Evolutionary conservation across 2,329 filamentous ascomycete species (phyloP).

Genomic region (Ceratocystis lukuohia): DNA sequence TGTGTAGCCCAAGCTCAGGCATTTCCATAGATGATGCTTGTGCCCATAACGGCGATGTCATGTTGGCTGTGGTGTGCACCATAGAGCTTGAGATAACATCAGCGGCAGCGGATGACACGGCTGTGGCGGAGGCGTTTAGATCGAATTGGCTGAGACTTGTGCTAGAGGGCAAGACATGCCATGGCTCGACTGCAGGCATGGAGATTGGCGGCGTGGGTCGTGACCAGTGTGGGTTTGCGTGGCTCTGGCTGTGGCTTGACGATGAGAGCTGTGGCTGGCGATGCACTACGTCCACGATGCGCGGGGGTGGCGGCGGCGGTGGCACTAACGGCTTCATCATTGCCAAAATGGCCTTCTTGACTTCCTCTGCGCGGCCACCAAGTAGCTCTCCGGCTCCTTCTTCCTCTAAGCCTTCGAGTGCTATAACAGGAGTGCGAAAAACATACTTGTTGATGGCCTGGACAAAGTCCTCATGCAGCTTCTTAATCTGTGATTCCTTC

Average conservation of each 20-base stretch:
- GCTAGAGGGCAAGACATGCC: conserved; percentile 83
- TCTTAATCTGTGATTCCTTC: conserved; percentile 92
- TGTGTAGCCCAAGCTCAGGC: conserved; percentile 48
- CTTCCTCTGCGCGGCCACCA: conserved; percentile 80
- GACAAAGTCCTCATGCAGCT: conserved; percentile 90
- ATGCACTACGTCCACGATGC: conserved; percentile 56
- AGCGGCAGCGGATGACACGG: conserved; percentile 5
- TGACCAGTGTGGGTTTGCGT: conserved; percentile 12
- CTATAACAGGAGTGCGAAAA: conserved; percentile 75
- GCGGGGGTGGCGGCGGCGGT: conserved; percentile 53
- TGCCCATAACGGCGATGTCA: conserved; percentile 16
- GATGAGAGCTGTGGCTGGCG: conserved; percentile 58
- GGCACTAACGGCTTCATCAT: conserved; percentile 81
- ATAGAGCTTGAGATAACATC: conserved; percentile 2
- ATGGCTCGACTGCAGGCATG: conserved; percentile 64
- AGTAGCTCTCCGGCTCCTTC: conserved; percentile 90
- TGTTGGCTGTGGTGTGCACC: conserved; percentile 10
- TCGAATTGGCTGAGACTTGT: conserved; percentile 54
- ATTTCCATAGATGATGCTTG: conserved; percentile 44
- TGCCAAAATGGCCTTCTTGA: conserved; percentile 72
- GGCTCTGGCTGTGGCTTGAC: conserved; percentile 3
- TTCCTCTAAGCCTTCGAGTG: conserved; percentile 90
- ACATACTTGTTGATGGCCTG: conserved; percentile 97
- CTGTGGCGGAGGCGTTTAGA: conserved; percentile 9
- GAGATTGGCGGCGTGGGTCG: conserved; percentile 51